phyloP scores from a whole-genome alignment of 768 basidiomycete genomes.

The Tricholoma furcatifolium region DNA sequence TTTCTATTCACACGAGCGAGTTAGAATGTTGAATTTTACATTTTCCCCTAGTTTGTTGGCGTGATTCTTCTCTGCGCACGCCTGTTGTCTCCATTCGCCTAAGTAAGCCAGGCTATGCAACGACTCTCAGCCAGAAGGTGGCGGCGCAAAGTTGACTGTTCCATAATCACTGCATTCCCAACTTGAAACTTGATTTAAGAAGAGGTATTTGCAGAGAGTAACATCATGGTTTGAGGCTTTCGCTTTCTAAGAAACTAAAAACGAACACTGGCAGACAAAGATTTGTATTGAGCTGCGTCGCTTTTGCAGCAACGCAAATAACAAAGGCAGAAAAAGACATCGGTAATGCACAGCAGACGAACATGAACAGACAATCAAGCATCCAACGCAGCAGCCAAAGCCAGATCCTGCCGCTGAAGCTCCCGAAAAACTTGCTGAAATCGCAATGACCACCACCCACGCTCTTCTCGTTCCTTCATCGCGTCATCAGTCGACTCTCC shows the following conservation, averaged over 20 bases:
- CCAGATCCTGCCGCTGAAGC: conserved; percentile 20
- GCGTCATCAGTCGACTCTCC: conserved; percentile 16
- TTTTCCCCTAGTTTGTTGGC: neutral
- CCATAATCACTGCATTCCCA: too few species aligned
- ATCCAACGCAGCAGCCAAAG: conserved; percentile 1
- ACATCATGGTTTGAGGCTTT: too few species aligned
- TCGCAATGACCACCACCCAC: conserved; percentile 72
- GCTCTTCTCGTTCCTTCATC: conserved; percentile 58
- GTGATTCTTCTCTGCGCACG: neutral
- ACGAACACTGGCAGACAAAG: too few species aligned
- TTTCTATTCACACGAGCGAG: conserved; percentile 31
- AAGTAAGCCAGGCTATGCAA: too few species aligned
- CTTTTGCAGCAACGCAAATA: neutral
- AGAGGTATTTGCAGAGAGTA: too few species aligned
- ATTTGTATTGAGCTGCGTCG: too few species aligned
- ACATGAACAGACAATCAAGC: neutral
- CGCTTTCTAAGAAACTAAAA: too few species aligned
- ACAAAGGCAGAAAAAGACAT: neutral
- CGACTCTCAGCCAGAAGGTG: too few species aligned
- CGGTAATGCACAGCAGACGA: neutral
- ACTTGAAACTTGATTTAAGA: too few species aligned
- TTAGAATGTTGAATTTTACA: neutral
- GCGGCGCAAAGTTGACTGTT: too few species aligned
- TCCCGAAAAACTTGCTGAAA: conserved; percentile 54
- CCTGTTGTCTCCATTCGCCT: too few species aligned